phyloP scores from a whole-genome alignment of 2,329 filamentous ascomycete species.

The Penicillium vulpinum region DNA sequence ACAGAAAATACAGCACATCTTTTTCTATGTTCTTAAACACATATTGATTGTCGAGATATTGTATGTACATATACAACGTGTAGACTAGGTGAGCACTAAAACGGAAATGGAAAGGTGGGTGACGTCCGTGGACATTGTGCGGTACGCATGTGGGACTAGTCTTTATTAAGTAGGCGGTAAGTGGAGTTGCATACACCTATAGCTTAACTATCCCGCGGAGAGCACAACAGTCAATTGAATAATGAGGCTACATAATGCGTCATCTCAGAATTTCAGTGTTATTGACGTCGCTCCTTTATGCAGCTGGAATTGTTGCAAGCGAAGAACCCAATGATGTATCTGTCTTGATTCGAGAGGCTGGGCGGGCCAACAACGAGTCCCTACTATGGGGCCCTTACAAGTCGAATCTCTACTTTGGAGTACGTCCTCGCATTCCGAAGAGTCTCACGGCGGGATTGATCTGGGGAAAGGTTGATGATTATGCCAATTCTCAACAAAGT shows the following conservation, averaged over 20 bases:
- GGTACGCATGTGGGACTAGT: not conserved
- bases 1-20: not conserved
- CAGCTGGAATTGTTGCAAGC: slow-evolving; percentile 30
- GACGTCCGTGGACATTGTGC: not conserved
- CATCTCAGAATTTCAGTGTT: slow-evolving; percentile 28
- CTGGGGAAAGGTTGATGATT: slow-evolving; percentile 85
- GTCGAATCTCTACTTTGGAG: slow-evolving; percentile 91
- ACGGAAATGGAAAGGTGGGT: not conserved
- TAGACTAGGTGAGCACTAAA: not conserved
- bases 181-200: not conserved
- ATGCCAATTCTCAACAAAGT: slow-evolving; percentile 73
- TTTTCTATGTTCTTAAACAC: not conserved
- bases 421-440: slow-evolving; percentile 77
- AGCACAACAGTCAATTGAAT: slow-evolving; percentile 23
- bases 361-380: slow-evolving; percentile 68
- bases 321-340: slow-evolving; percentile 36
- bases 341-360: slow-evolving; percentile 42
- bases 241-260: slow-evolving; percentile 32
- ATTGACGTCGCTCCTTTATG: slow-evolving; percentile 29
- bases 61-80: not conserved
- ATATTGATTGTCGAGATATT: not conserved
- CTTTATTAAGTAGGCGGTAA: not conserved
- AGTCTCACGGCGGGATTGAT: slow-evolving; percentile 80
- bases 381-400: slow-evolving; percentile 95
- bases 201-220: slow-evolving; percentile 24